These are phyloP conservation scores for Marvania coccoides DNA, from an alignment of 139 green algal genomes.

Conservation along the genomic window DNA sequence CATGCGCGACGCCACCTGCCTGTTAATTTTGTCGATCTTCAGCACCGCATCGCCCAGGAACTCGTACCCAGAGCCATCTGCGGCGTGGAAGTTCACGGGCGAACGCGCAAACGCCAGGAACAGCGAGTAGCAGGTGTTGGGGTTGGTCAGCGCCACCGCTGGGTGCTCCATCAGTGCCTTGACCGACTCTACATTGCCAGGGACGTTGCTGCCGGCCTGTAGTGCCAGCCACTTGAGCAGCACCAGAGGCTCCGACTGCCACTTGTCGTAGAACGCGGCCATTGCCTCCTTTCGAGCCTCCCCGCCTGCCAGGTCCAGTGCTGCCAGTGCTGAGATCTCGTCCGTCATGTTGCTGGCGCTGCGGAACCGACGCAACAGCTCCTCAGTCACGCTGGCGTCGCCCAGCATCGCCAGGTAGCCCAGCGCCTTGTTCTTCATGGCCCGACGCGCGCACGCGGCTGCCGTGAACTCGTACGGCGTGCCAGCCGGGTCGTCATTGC, in stretches of 20 bases:
- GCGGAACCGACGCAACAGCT: slow-evolving; percentile 48
- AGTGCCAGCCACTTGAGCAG: slow-evolving; percentile 89
- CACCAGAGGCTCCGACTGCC: slow-evolving; percentile 81
- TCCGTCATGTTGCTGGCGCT: slow-evolving; percentile 97
- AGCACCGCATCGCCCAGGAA: slow-evolving; percentile 84
- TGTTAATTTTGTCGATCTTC: slow-evolving; percentile 75
- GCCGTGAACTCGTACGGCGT: slow-evolving; percentile 56
- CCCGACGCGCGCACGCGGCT: slow-evolving; percentile 49
- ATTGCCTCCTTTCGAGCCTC: slow-evolving; percentile 39
- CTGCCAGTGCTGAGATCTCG: slow-evolving; percentile 69
- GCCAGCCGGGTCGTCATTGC: slow-evolving; percentile 49
- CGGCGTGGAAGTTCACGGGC: slow-evolving; percentile 91
- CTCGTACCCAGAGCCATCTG: slow-evolving; percentile 87
- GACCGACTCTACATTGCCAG: slow-evolving; percentile 73
- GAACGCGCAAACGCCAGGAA: slow-evolving; percentile 71
- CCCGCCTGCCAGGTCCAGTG: slow-evolving; percentile 43
- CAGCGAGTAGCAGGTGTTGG: slow-evolving; percentile 79
- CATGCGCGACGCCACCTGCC: slow-evolving; percentile 84
- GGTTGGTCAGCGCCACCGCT: slow-evolving; percentile 89
- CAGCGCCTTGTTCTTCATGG: slow-evolving; percentile 81
- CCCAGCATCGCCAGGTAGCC: slow-evolving; percentile 61
- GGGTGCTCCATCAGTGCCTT: slow-evolving; percentile 67
- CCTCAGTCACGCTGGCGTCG: slow-evolving; percentile 47
- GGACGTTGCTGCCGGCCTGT: slow-evolving; percentile 58
- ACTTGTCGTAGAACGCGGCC: slow-evolving; percentile 74